These are phyloP conservation scores for Suillus spraguei DNA, from an alignment of 768 basidiomycete species.

Conservation along the genomic window DNA sequence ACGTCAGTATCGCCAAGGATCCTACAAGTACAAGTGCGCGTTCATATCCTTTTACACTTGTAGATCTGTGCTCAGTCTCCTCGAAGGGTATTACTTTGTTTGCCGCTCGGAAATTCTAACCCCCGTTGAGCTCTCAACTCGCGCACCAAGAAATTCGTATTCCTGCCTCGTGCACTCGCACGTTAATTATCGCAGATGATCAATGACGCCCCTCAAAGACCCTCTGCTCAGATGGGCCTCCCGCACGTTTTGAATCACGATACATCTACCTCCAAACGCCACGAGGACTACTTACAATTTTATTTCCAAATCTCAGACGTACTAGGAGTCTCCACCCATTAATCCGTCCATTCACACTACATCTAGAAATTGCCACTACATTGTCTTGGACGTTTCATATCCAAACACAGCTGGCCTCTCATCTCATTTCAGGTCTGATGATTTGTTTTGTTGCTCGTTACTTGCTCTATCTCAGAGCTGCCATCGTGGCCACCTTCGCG, in stretches of 20 bases:
- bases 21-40: background rate
- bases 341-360: background rate
- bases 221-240: background rate
- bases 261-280: background rate
- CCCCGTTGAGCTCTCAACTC: background rate
- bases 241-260: background rate
- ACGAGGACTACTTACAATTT: background rate
- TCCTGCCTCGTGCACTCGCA: background rate
- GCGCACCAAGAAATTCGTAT: background rate
- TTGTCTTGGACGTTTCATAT: background rate
- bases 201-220: background rate
- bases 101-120: background rate
- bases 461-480: background rate
- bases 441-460: background rate
- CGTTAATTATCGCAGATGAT: background rate
- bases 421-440: background rate
- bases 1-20: background rate
- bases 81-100: background rate
- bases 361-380: background rate
- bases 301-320: background rate
- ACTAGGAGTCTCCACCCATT: background rate
- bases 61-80: background rate
- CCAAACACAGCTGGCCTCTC: background rate
- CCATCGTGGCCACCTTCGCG: background rate
- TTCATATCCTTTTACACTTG: background rate